Evolutionary conservation across 306 rosid genomes (phyloP), one percentile per base, ranked within the genome.

Genomic region (Benincasa hispida): DNA sequence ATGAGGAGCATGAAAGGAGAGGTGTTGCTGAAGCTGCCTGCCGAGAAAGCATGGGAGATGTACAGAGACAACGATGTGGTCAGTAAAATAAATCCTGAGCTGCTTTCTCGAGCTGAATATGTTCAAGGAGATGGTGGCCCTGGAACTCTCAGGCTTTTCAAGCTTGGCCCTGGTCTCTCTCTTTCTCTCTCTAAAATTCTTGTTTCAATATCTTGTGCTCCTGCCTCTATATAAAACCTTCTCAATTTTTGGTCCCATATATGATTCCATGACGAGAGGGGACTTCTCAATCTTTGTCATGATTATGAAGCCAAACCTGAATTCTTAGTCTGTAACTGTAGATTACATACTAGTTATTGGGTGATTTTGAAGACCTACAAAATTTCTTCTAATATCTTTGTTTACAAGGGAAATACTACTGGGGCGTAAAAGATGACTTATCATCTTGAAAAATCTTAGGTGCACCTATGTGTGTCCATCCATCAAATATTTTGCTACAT

Each of bases 41-140:
- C 85, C 5, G 79, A 81, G 74, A 81, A 63, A 77, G 87, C 87
- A n/a, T 84, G 87, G 87, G 53, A 79, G 69, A 84, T 84, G 83
- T 84, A 81, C 79, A 81, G 81, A 81, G 76, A 84, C 77, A 54
- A 84, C 28, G 58, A 84, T 53, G 80, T 81, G 47, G 75, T 81
- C 9, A 69, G 81, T 76, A 59, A 81, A 72, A 84, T 84, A 63
- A 81, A 84, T 34, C 87, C 83, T 5, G 75, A 84, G 11, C 73
- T 84, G 87, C 85, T 84, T 78, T 65, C 83, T 39, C 67, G 53
- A 47, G 85, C 85, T 34, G 73, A 84, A 45, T 84, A 84, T 77
- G 68, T 84, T 22, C 41, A 79, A 45, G 85, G 87, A 37, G 87
- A 84, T 78, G 87, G 87, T 32, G 74, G 83, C 50, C 87, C 85